Base-by-base conservation (phyloP, 306 rosid species). In the Begonia loranthoides region DNA sequence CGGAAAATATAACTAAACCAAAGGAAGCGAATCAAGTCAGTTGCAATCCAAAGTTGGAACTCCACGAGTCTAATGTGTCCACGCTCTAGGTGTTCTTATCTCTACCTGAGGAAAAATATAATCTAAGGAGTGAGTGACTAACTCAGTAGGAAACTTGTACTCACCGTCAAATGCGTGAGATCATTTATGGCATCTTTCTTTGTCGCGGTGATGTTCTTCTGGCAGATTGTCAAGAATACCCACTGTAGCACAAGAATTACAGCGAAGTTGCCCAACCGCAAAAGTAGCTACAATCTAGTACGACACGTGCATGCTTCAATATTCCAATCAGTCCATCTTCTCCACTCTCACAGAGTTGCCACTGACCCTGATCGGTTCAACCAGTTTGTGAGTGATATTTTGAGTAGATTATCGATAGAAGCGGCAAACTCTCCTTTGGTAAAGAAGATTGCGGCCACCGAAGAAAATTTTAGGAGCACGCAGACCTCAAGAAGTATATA, bases 181-280 rank as follows among this genome's bases (percentile, higher is more conserved):
- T 66, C 68, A 49, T 68, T 1, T 54, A 63, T 2, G 79, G 73
- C 4, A 62, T 62, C 4, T 78, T 58, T 0, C 56, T 73, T 21
- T 82, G 87, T 33, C 50, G 90, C 58, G 85, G 80, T 19, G 85
- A 78, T 56, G 46, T 75, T 9, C 24, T 13, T 4, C 38, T 38
- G 1, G 68, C 58, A 15, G 40, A 1, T 0, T 79, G 93, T 50
- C 69, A 58, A 0, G 50, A 41, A 50, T 82, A 87, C 63, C 60
- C 76, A 67, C 67, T 51, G 65, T 80, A 0, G 52, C 17, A 2
- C 14, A 40, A 21, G 63, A 12, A 14, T 73, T 77, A 55, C 50
- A 47, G 3, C 13, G 6, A 51, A 15, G 0, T 6, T 79, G 87
- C 54, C 80, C 78, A 5, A 56, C 64, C 50, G 73, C 67, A 58